Evolutionary conservation across 345 rosid genomes (phyloP), one percentile per base, ranked within the genome.

Genomic region (Laguncularia racemosa): DNA sequence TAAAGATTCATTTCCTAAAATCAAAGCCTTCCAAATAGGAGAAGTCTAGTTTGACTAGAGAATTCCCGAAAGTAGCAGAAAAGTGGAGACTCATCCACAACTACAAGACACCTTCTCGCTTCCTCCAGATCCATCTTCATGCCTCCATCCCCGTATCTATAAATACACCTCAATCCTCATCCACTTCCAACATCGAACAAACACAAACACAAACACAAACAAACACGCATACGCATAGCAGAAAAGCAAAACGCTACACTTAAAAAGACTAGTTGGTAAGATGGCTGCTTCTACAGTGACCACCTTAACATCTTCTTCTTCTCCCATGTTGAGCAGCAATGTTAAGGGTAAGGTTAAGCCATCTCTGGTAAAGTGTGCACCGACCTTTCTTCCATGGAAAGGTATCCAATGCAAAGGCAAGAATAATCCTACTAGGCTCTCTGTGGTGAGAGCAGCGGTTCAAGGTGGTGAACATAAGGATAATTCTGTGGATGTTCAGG

Each of bases 401-500:
- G 11, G 11, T 33, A 33, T 33, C 7, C 40, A 7, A 33, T 33
- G 40, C 40, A 33, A 33, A 33, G 40, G 40, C 10, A 33, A 33
- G 40, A 33, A 9, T 46, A 54, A 40, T 46, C 38, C 67, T 50
- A 0, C 55, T 7, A 55, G 74, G 53, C 14, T 64, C 50, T 60
- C 62, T 5, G 1, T 48, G 11, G 74, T 77, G 45, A 71, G 80
- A 57, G 85, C 73, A 16, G 60, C 73, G 60, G 69, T 67, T 1
- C 59, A 53, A 48, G 60, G 63, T 14, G 76, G 75, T 7, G 74
- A 81, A 8, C 53, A 56, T 45, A 72, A 71, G 65, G 84, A 78
- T 14, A 67, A 73, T 14, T 69, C 84, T 2, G 68, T 73, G 43
- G 92, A 83, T 60, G 89, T 89, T 45, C 73, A 81, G 0, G 77